Base-by-base conservation (phyloP, 2,329 filamentous ascomycete genomes). In the Neonectria punicea region DNA sequence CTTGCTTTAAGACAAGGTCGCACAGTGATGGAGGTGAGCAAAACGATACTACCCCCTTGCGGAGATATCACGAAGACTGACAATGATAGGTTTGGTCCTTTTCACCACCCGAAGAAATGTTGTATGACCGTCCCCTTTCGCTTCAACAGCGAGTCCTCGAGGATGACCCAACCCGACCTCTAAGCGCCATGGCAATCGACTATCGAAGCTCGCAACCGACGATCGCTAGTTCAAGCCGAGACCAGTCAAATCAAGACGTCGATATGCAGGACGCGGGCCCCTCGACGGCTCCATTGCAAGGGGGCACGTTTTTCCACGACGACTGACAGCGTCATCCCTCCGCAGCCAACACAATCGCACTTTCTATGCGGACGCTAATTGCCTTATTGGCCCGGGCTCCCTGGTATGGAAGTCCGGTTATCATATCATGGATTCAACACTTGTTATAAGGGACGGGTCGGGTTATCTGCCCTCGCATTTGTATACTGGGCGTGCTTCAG, bases 1-100 rank as follows among this genome's bases (percentile, higher is more conserved):
- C 92, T 99, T 85, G 96, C 96, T 9, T 91, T 93, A 73, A 88
- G 95, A 65, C 89, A 89, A 57, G 91, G 90, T 61, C 90, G 94
- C 67, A 98, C 97, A 0, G 92, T 98, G 67, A 99, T 99, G 96
- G 96, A 99, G 90, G 95, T 97, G 82, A 83, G 90, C 79, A 53
- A n/a, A 54, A 54, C n/a, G 13, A 5, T 22, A 44, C 18, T 30
- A 6, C 14, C 8, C 13, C 53, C 6, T 6, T 8, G 16, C 30
- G 8, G 3, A 34, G 11, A 22, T 13, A n/a, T 30, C 30, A 18
- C 22, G 41, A 43, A 55, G 44, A 66, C 79, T 81, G 78, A 81
- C 72, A 47, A 20, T 5, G 7, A 50, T 66, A 97, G 93, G 93
- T 98, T 4, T 98, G 94, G 93, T 95, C 93, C 10, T 98, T 98